Evolutionary conservation across 1,284 basidiomycete genomes (phyloP), one percentile per base, ranked within the genome.

Genomic region (Sporisorium exsertum): DNA sequence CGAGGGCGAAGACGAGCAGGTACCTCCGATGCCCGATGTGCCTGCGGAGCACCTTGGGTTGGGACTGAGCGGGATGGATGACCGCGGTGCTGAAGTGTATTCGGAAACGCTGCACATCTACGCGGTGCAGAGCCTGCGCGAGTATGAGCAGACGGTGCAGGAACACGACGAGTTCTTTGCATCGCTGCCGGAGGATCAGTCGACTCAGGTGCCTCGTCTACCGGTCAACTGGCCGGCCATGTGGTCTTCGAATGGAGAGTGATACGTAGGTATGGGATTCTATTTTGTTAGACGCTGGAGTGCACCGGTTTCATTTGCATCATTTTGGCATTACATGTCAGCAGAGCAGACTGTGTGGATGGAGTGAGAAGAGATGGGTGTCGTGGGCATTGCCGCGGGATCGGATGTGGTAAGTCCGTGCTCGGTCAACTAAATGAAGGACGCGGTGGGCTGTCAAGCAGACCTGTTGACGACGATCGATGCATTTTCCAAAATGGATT

Each of bases 131-230:
- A 79, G 80, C 43, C 46, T 82, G 62, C 45, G 78, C 7, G 81
- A 83, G 54, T 83, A 81, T 51, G 81, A 83, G 42, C 81, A 81
- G 58, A 82, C 81, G 40, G 74, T 82, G 24, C 77, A 80, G 70
- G 80, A 82, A 67, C 80, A 82, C 64, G 80, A 82, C 52, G 79
- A 82, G 27, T 81, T 77, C 56, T 80, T 82, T 42, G 66, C 64
- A 1, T 72, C 77, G 33, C 51, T 80, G 57, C 67, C 69, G 15
- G 61, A 73, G 40, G 71, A 67, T 16, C 71, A 77, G 40, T 64
- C 58, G 33, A 60, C 79, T 0, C 73, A 76, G 55, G 80, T 82
- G 43, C 80, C 80, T 1, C 52, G 74, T n/a, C 45, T 82, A 51
- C 79, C 78, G 0, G 79, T 80, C 63, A 78, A 75, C 26, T 80